Evolutionary conservation across 352 stramenopile species (phyloP).

Genomic region (Phytophthora hybrid): DNA sequence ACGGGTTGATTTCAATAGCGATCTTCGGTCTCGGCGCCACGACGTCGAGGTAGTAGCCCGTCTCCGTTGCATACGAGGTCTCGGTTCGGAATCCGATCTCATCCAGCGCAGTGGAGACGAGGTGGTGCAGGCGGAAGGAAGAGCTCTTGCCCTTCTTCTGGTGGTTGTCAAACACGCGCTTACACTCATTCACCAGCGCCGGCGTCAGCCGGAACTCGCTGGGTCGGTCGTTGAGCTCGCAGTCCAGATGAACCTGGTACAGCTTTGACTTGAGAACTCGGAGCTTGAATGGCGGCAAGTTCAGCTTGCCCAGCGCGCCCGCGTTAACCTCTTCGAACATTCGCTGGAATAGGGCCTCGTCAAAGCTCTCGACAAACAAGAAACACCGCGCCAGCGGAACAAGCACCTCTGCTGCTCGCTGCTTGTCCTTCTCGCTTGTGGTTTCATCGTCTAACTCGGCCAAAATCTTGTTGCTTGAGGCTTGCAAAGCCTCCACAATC

Average conservation of each 20-base stretch:
- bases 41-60: slow-evolving; percentile 70
- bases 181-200: slow-evolving; percentile 46
- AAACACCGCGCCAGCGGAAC: slow-evolving; percentile 62
- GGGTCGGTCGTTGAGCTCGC: slow-evolving; percentile 41
- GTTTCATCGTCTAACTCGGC: slow-evolving; percentile 32
- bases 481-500: slow-evolving; percentile 55
- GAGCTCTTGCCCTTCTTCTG: slow-evolving; percentile 63
- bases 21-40: slow-evolving; percentile 59
- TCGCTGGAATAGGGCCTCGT: slow-evolving; percentile 54
- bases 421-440: slow-evolving; percentile 31
- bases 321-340: slow-evolving; percentile 57
- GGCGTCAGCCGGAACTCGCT: slow-evolving; percentile 47
- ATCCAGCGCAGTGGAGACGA: slow-evolving; percentile 65
- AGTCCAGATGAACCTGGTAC: slow-evolving; percentile 78
- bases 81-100: slow-evolving; percentile 59
- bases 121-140: slow-evolving; percentile 66
- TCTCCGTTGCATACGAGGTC: slow-evolving; percentile 34
- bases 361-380: slow-evolving; percentile 61
- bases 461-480: slow-evolving; percentile 48
- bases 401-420: slow-evolving; percentile 39
- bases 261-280: slow-evolving; percentile 55
- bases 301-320: slow-evolving; percentile 47
- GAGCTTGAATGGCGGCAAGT: slow-evolving; percentile 43
- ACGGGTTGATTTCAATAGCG: slow-evolving; percentile 71
- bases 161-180: slow-evolving; percentile 50